Conservation (phyloP, 129 eudicot genomes). For the Heracleum sosnowskyi region DNA sequence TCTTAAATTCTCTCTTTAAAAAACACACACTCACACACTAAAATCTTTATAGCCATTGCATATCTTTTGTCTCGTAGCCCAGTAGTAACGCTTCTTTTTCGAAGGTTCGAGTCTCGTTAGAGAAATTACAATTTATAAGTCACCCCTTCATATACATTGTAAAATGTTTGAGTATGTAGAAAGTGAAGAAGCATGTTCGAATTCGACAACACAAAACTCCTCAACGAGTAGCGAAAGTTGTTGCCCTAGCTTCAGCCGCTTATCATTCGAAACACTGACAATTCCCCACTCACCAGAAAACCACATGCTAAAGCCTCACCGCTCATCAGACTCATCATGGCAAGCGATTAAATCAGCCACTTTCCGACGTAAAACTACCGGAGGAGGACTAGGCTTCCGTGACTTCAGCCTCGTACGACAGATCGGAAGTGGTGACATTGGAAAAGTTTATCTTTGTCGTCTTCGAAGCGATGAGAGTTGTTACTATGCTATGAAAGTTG, state of each 20-base stretch:
- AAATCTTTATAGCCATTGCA: background rate
- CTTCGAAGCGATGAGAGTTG: slow-evolving; percentile 35
- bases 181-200: slow-evolving; percentile 25
- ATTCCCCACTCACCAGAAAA: slow-evolving; percentile 41
- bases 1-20: slow-evolving; percentile 2
- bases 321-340: slow-evolving; percentile 72
- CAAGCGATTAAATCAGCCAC: slow-evolving; percentile 41
- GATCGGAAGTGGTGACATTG: slow-evolving; percentile 90
- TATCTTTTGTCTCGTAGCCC: background rate
- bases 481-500: slow-evolving; percentile 86
- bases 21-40: background rate
- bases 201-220: slow-evolving; percentile 23
- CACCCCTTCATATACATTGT: background rate
- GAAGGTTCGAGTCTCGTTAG: background rate
- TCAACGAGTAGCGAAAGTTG: slow-evolving; percentile 62
- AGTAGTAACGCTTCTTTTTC: background rate
- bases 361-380: slow-evolving; percentile 11
- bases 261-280: slow-evolving; percentile 46
- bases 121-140: no score
- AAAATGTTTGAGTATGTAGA: slow-evolving; percentile 28
- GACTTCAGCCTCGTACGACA: slow-evolving; percentile 73
- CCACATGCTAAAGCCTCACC: slow-evolving; percentile 50
- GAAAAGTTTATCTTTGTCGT: slow-evolving; percentile 74
- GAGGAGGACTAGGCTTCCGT: slow-evolving; percentile 38
- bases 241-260: slow-evolving; percentile 58